Evolutionary conservation across 768 basidiomycete species (phyloP).

Genomic region (Lentinus brumalis): DNA sequence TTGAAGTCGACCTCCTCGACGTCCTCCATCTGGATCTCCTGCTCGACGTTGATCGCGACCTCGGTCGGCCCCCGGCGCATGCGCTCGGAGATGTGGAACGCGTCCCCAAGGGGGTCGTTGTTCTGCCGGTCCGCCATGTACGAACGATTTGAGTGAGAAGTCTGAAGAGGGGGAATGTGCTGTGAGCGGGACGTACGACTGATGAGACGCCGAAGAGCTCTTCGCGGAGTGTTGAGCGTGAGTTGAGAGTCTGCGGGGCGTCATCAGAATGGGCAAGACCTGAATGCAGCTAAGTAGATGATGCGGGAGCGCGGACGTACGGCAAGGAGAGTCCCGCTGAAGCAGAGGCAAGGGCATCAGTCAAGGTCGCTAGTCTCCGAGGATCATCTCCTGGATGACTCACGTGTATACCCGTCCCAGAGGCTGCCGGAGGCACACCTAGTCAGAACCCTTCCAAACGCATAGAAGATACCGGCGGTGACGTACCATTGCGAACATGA

Average conservation of each 20-base stretch:
- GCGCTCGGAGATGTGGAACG: neutral
- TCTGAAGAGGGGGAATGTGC: neutral
- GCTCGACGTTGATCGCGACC: slow-evolving; percentile 6
- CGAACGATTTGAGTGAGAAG: neutral
- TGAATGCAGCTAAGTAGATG: no score
- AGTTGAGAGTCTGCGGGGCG: slow-evolving; percentile 11
- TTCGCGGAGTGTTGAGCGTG: slow-evolving; percentile 10
- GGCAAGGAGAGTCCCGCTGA: neutral
- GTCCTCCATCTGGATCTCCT: slow-evolving; percentile 1
- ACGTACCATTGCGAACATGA: slow-evolving; percentile 6
- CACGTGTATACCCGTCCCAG: slow-evolving; percentile 6
- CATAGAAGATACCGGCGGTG: neutral
- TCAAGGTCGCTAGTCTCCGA: no score
- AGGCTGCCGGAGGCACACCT: neutral
- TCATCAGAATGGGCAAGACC: no score
- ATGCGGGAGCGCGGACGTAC: neutral
- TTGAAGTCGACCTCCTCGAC: slow-evolving; percentile 5
- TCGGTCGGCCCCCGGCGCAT: slow-evolving; percentile 5
- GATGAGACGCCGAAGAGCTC: neutral
- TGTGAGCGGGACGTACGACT: neutral
- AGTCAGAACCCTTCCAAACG: neutral
- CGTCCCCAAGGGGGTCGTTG: neutral
- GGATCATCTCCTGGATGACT: neutral
- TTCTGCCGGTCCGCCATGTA: neutral
- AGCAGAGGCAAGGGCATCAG: neutral